These are phyloP conservation scores for Mycena filopes DNA, from an alignment of 768 basidiomycete genomes.

Conservation along the genomic window DNA sequence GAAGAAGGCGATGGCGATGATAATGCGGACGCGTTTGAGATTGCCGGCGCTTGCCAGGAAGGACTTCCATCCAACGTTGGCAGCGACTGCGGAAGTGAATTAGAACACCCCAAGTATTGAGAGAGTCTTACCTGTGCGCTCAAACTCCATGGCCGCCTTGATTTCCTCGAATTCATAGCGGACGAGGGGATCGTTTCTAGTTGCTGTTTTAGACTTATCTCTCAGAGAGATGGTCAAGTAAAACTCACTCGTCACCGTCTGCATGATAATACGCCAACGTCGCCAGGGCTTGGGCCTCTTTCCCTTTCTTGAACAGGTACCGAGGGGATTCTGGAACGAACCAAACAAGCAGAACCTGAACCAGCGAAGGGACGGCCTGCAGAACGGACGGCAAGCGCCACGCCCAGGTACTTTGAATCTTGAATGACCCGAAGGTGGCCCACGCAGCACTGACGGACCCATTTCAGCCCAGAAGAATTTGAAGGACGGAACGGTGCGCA, in stretches of 20 bases:
- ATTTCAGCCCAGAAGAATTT: not conserved
- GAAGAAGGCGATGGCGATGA: constrained; percentile 83
- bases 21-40: constrained; percentile 78
- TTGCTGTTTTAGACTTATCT: not conserved
- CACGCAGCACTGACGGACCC: constrained; percentile 69
- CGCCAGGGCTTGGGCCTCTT: constrained; percentile 72
- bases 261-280: constrained; percentile 87
- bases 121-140: constrained; percentile 52
- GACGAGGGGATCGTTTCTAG: constrained; percentile 71
- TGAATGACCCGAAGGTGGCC: constrained; percentile 85
- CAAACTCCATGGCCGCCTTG: constrained; percentile 77
- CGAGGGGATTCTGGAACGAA: constrained; percentile 87
- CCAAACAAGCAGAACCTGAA: constrained; percentile 73
- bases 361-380: constrained; percentile 74
- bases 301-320: constrained; percentile 82
- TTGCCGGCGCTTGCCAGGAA: constrained; percentile 77
- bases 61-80: constrained; percentile 75
- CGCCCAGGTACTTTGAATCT: constrained; percentile 73
- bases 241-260: constrained; percentile 68
- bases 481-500: constrained; percentile 43
- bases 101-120: not conserved
- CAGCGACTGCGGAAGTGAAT: constrained; percentile 46
- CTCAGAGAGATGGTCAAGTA: not conserved
- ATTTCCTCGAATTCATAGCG: constrained; percentile 85
- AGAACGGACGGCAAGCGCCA: constrained; percentile 87